phyloP scores from a whole-genome alignment of 139 green algal genomes.

The Axilococcus clingmanii region DNA sequence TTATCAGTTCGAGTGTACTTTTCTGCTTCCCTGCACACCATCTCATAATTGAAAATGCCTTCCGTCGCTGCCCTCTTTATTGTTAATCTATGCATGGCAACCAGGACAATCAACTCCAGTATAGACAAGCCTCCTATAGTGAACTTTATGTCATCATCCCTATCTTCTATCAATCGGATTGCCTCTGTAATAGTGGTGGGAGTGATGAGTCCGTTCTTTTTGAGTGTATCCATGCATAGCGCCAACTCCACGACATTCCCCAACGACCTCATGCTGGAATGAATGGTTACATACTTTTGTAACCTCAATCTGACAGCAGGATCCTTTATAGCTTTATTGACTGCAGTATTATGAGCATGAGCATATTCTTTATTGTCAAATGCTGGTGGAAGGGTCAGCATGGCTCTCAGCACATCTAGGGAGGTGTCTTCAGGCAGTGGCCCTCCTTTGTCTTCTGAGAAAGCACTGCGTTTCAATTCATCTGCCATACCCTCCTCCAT shows the following conservation, averaged over 20 bases:
- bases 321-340: constrained; percentile 8
- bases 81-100: constrained; percentile 34
- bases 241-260: constrained; percentile 9
- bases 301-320: constrained; percentile 9
- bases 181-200: not conserved
- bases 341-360: constrained; percentile 16
- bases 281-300: constrained; percentile 6
- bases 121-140: constrained; percentile 27
- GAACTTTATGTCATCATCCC: not conserved
- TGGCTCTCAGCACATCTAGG: constrained; percentile 18
- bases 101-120: constrained; percentile 54
- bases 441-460: too few species aligned
- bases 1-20: constrained; percentile 6
- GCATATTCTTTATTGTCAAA: constrained; percentile 1
- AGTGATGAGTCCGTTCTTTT: not conserved
- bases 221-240: not conserved
- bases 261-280: constrained; percentile 18
- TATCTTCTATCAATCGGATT: not conserved
- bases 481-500: not conserved
- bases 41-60: constrained; percentile 45
- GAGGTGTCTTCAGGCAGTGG: constrained; percentile 2
- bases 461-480: not conserved
- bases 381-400: constrained; percentile 35
- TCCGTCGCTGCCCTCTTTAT: not conserved
- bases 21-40: constrained; percentile 13